Conservation (phyloP, 2,329 filamentous ascomycete genomes). For the Fusarium heterosporum region DNA sequence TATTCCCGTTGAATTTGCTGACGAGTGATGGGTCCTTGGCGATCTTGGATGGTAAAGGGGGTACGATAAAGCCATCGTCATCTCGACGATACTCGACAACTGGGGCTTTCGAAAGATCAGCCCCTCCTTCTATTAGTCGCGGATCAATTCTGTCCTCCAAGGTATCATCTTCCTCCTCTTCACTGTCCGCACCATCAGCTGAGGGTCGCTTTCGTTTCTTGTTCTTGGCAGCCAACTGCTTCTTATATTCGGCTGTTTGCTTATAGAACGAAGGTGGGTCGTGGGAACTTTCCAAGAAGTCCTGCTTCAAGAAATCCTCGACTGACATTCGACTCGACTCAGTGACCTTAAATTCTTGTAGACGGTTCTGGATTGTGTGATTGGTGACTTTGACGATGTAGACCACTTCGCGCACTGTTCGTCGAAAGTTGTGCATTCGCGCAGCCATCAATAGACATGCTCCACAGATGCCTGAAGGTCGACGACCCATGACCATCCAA, state of each 20-base stretch:
- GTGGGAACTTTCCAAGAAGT: slow-evolving; percentile 77
- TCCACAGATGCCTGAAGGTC: slow-evolving; percentile 93
- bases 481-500: slow-evolving; percentile 96
- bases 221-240: slow-evolving; percentile 62
- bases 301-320: slow-evolving; percentile 81
- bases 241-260: slow-evolving; percentile 69
- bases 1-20: slow-evolving; percentile 34
- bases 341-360: slow-evolving; percentile 91
- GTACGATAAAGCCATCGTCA: slow-evolving; percentile 76
- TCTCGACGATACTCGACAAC: slow-evolving; percentile 63
- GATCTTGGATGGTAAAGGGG: slow-evolving; percentile 59
- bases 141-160: slow-evolving; percentile 21
- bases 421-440: slow-evolving; percentile 97
- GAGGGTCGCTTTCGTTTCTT: slow-evolving; percentile 59
- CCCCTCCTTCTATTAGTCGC: slow-evolving; percentile 47
- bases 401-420: slow-evolving; percentile 93
- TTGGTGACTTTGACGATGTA: slow-evolving; percentile 98
- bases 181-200: slow-evolving; percentile 45
- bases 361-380: slow-evolving; percentile 88
- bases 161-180: slow-evolving; percentile 27
- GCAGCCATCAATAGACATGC: slow-evolving; percentile 95
- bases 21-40: slow-evolving; percentile 49
- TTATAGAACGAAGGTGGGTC: slow-evolving; percentile 88
- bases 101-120: slow-evolving; percentile 52
- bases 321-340: slow-evolving; percentile 87